These are phyloP conservation scores for Viola odorata DNA, from an alignment of 345 rosid genomes.

Conservation along the genomic window DNA sequence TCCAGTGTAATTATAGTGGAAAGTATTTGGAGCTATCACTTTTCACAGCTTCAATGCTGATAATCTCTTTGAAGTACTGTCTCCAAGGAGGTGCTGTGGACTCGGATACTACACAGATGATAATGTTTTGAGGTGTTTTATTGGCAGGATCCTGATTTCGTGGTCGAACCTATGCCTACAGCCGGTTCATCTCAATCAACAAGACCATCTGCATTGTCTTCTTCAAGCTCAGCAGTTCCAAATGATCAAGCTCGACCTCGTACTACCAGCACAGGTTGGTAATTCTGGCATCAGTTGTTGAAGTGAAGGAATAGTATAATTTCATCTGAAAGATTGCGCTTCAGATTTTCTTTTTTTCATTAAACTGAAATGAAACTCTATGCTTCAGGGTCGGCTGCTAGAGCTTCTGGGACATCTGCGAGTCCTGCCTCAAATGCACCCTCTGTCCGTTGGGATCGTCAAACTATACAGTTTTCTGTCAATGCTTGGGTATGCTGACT, in stretches of 20 bases:
- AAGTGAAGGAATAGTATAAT: not conserved
- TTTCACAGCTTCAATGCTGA: no score
- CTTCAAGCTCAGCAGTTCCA: constrained; percentile 39
- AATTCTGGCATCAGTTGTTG: not conserved
- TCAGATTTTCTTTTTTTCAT: not conserved
- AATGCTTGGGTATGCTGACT: constrained; percentile 80
- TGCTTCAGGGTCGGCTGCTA: constrained; percentile 58
- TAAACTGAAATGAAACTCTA: not conserved
- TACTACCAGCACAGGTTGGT: constrained; percentile 45
- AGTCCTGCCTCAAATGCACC: constrained; percentile 39
- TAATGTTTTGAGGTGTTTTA: constrained; percentile 1
- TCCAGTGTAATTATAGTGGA: no score
- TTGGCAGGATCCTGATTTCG: constrained; percentile 74
- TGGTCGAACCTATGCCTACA: constrained; percentile 78
- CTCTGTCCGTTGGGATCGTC: constrained; percentile 78
- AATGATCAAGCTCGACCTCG: constrained; percentile 50
- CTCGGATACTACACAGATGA: not conserved
- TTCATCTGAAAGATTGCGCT: not conserved
- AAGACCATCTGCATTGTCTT: constrained; percentile 50
- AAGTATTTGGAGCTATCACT: no score
- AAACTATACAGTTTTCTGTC: constrained; percentile 90
- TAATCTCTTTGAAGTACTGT: not conserved
- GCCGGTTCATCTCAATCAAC: constrained; percentile 56
- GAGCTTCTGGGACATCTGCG: constrained; percentile 56
- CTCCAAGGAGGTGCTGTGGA: not conserved